A percentile compares a stretch with the other conserved stretches of the same genome.
phyloP scores from a whole-genome alignment of 345 rosid species.

The Populus euphratica region DNA sequence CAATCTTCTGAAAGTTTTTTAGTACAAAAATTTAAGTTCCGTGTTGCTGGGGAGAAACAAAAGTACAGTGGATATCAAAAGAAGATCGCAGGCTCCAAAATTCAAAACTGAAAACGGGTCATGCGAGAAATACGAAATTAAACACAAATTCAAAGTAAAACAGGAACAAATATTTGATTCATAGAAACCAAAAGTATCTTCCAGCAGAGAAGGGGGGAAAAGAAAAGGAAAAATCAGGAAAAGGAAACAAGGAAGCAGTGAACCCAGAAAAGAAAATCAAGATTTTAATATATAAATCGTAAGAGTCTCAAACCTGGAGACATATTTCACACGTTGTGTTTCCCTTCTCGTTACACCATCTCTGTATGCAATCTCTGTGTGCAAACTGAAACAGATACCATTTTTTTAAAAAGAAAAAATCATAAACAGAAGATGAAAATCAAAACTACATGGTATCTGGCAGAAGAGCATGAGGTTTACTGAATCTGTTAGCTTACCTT shows the following conservation, averaged over 20 bases:
- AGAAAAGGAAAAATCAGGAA: not conserved
- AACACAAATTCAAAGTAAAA: slow-evolving; percentile 2
- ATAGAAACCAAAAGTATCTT: not conserved
- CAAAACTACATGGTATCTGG: not conserved
- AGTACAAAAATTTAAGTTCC: not conserved
- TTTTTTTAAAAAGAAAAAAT: not conserved
- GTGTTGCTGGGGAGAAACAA: not conserved
- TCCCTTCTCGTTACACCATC: slow-evolving; percentile 99
- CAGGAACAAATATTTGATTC: not conserved
- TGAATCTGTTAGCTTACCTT: slow-evolving; percentile 41
- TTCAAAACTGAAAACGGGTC: not conserved
- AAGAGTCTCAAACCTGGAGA: slow-evolving; percentile 58
- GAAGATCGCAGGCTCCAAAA: not conserved
- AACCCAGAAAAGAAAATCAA: not conserved
- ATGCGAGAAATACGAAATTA: not conserved
- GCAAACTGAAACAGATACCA: slow-evolving; percentile 47
- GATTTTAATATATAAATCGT: not conserved
- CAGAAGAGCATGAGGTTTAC: not conserved
- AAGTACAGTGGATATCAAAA: not conserved
- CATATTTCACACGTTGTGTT: slow-evolving; percentile 90
- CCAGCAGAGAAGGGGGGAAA: not conserved
- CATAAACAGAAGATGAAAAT: not conserved
- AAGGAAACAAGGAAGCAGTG: not conserved
- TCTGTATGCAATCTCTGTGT: slow-evolving; percentile 91
- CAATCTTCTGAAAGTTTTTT: not conserved